phyloP scores from a whole-genome alignment of 2,329 filamentous ascomycete species.

The Exophiala viscosa region DNA sequence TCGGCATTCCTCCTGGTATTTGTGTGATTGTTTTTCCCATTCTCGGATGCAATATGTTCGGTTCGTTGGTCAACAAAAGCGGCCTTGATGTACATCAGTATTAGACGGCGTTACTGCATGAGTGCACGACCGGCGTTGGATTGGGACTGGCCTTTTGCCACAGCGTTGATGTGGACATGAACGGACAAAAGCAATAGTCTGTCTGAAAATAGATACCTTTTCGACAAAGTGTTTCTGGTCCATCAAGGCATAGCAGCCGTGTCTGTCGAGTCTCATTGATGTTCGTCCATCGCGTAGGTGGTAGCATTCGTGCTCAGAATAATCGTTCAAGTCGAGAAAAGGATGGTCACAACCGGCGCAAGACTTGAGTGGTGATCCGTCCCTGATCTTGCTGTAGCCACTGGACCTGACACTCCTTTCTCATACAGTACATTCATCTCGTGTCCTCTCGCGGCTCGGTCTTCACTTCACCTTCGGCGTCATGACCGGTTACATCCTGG shows the following conservation, averaged over 20 bases:
- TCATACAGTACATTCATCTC: not conserved
- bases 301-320: not conserved
- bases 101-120: conserved; percentile 11
- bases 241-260: not conserved
- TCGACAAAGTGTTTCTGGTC: not conserved
- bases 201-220: conserved; percentile 1
- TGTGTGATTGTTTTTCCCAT: conserved; percentile 13
- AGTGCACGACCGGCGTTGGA: conserved; percentile 19
- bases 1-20: conserved; percentile 16
- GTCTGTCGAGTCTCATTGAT: too few species aligned
- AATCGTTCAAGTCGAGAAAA: not conserved
- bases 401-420: not conserved
- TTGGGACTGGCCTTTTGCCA: conserved; percentile 8
- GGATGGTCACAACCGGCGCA: too few species aligned
- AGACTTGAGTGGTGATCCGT: too few species aligned
- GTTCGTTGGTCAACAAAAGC: not conserved
- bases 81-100: conserved; percentile 8
- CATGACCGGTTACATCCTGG: conserved; percentile 21
- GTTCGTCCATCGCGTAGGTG: too few species aligned
- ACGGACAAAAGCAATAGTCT: not conserved
- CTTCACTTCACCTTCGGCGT: not conserved
- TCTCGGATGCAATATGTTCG: not conserved
- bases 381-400: not conserved
- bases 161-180: conserved; percentile 4
- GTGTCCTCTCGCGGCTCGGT: not conserved